These are phyloP conservation scores for Amanita molliuscula DNA, from an alignment of 768 basidiomycete species.

Conservation along the genomic window DNA sequence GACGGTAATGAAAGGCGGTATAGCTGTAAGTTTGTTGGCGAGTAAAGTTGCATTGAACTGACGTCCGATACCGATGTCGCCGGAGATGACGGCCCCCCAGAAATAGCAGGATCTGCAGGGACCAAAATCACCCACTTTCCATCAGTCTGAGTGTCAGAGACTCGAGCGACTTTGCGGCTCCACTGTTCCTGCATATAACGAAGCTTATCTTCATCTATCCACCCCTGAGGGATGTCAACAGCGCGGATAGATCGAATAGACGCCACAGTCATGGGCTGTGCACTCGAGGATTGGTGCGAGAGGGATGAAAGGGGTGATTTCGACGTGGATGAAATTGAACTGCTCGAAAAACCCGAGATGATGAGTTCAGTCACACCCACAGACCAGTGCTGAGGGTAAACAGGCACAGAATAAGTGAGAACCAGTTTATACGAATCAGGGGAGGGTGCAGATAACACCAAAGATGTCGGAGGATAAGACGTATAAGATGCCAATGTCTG, in stretches of 20 bases:
- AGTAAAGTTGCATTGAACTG: slow-evolving; percentile 17
- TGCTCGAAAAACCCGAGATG: slow-evolving; percentile 30
- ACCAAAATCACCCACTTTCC: slow-evolving; percentile 81
- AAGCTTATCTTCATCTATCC: slow-evolving; percentile 59
- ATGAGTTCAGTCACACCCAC: slow-evolving; percentile 69
- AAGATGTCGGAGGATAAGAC: slow-evolving; percentile 67
- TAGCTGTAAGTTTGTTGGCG: slow-evolving; percentile 53
- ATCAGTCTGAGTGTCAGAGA: slow-evolving; percentile 73
- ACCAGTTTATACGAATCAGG: slow-evolving; percentile 58
- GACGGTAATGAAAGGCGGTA: slow-evolving; percentile 61
- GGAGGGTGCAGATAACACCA: slow-evolving; percentile 64
- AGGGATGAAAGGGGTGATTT: slow-evolving; percentile 4
- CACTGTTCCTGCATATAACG: slow-evolving; percentile 63
- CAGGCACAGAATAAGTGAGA: slow-evolving; percentile 63
- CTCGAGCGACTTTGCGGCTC: slow-evolving; percentile 59
- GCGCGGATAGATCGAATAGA: slow-evolving; percentile 58
- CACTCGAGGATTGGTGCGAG: slow-evolving; percentile 5
- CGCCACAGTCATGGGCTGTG: slow-evolving; percentile 34
- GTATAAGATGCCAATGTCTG: slow-evolving; percentile 72
- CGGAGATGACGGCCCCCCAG: slow-evolving; percentile 12
- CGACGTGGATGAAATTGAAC: neutral
- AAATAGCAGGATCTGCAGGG: slow-evolving; percentile 32
- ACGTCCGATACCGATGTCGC: slow-evolving; percentile 16
- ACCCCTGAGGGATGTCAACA: slow-evolving; percentile 61
- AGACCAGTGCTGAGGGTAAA: slow-evolving; percentile 77